phyloP scores from a whole-genome alignment of 2,329 filamentous ascomycete species.

The Penicillium sclerotiorum region DNA sequence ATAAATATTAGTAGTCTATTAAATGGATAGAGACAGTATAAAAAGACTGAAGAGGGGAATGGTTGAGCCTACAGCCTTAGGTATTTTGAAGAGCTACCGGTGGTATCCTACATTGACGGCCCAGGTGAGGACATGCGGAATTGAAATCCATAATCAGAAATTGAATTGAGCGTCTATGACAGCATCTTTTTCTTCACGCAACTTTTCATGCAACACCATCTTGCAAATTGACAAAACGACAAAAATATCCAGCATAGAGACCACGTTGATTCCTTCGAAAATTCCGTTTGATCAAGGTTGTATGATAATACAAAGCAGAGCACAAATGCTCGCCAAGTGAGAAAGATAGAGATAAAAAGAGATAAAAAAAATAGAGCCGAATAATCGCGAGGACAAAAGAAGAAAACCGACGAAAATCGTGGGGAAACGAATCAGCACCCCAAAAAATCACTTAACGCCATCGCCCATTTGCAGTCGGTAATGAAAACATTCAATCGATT shows the following conservation, averaged over 20 bases:
- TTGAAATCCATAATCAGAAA: background rate
- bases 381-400: background rate
- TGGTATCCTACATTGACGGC: too few relatives aligned
- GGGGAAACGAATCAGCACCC: background rate
- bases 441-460: conserved; percentile 22
- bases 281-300: conserved; percentile 16
- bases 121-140: too few relatives aligned
- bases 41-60: too few relatives aligned
- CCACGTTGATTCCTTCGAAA: background rate
- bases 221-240: background rate
- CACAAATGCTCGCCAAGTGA: conserved; percentile 16
- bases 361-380: conserved; percentile 7
- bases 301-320: conserved; percentile 30
- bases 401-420: background rate
- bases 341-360: conserved; percentile 14
- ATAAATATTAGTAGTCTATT: too few relatives aligned
- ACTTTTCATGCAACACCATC: background rate
- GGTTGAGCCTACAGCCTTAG: too few relatives aligned
- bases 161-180: conserved; percentile 1
- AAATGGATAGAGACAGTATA: too few relatives aligned
- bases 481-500: conserved; percentile 16
- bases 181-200: conserved; percentile 2
- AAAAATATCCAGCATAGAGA: too few relatives aligned
- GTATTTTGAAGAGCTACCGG: too few relatives aligned
- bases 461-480: conserved; percentile 18